A percentile compares a stretch with the other conserved stretches of the same genome.
Conservation (phyloP, 2,329 filamentous ascomycete genomes). For the Colletotrichum sp. region DNA sequence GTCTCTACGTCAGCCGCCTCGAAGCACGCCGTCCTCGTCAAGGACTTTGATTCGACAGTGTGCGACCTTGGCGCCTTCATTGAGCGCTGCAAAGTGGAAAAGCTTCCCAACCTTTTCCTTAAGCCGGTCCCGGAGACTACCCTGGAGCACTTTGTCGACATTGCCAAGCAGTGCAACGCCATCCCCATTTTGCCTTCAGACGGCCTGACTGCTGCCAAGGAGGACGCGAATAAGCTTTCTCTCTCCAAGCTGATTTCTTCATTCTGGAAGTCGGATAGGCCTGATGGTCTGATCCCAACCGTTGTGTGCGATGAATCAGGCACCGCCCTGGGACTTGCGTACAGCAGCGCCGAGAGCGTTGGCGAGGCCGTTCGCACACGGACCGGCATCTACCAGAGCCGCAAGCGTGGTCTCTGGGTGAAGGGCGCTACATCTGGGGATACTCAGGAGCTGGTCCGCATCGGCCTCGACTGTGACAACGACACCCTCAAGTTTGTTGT, state of each 20-base stretch:
- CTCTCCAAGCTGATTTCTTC: slow-evolving; percentile 74
- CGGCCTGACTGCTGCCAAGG: slow-evolving; percentile 70
- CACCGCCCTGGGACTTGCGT: slow-evolving; percentile 85
- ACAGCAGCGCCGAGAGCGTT: slow-evolving; percentile 92
- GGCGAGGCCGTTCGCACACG: slow-evolving; percentile 81
- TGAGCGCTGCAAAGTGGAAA: slow-evolving; percentile 48
- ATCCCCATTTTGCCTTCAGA: slow-evolving; percentile 79
- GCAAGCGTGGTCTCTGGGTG: slow-evolving; percentile 94
- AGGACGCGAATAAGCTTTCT: slow-evolving; percentile 65
- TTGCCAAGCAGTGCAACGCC: slow-evolving; percentile 56
- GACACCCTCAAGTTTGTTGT: slow-evolving; percentile 93
- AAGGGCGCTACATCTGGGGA: slow-evolving; percentile 96
- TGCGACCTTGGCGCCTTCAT: slow-evolving; percentile 48
- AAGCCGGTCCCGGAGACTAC: slow-evolving; percentile 52
- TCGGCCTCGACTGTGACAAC: slow-evolving; percentile 90
- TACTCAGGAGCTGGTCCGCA: slow-evolving; percentile 83
- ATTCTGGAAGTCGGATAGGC: slow-evolving; percentile 79
- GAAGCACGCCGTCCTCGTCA: slow-evolving; percentile 55
- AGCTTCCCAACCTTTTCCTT: slow-evolving; percentile 54
- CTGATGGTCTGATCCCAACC: slow-evolving; percentile 86
- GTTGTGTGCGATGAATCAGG: slow-evolving; percentile 90
- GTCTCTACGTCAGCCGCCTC: slow-evolving; percentile 44
- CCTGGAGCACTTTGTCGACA: slow-evolving; percentile 50
- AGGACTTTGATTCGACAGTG: slow-evolving; percentile 51
- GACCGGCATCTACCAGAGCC: slow-evolving; percentile 90